Base-by-base conservation (phyloP, 257 asterid species). In the Salvia rosmarinus region DNA sequence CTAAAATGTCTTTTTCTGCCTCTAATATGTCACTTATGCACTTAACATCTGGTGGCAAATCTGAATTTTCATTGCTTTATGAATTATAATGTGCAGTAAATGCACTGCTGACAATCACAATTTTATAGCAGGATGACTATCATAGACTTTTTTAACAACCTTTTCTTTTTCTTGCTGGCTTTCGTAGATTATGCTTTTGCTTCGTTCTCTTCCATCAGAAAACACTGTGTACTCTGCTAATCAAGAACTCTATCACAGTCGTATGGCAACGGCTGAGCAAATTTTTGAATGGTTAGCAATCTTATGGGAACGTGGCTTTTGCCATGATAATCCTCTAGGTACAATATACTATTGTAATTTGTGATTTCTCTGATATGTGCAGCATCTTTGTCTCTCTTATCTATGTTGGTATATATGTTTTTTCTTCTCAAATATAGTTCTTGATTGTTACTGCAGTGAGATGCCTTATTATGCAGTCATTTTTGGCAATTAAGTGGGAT, bases 291-390 rank as follows among this genome's bases (percentile, higher is more conserved):
- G 97, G 98, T 78, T 93, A 73, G 81, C 89, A 70, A 84, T 93
- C 70, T 75, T 93, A 77, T 90, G 97, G 98, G 92, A 93, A 72
- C 96, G 96, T 67, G 98, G 97, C 32, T 89, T 93, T 76, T 87
- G 82, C 79, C 98, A 93, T 78, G 95, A 86, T 81, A 93, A 93
- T 76, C 98, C 98, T 81, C 97, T 85, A 79, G 97, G 98, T 90
- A 71, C 44, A 59, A 61, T 65, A 9, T 61, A 40, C 47, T 35
- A 59, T 51, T 56, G 43, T 34, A 54, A 32, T 39, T 35, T 0
- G 56, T 71, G 59, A 55, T 70, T 40, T 63, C 44, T 58, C 61
- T 61, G 51, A 47, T 64, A 57, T 40, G 57, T 58, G 65, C 52
- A 40, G 57, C 28, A 52, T 60, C 79, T 34, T 67, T 62, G 4